Percentiles rank a stretch among this genome's conserved stretches.
Evolutionary conservation across 148 eudicot genomes (phyloP).

Genomic region (Selenicereus undatus): DNA sequence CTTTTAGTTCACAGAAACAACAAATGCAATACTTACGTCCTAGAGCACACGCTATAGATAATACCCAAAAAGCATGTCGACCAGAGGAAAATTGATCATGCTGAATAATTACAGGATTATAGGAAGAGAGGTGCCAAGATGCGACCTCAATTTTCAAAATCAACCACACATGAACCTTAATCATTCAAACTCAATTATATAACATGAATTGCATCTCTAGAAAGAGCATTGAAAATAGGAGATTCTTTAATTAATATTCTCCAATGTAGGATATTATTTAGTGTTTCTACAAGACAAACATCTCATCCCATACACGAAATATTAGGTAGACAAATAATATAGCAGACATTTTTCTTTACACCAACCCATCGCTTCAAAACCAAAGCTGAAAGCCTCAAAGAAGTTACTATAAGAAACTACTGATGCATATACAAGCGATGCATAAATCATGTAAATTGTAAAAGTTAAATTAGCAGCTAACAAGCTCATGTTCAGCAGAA

Average conservation of each 20-base stretch:
- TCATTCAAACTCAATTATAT: background rate
- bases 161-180: background rate
- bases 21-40: background rate
- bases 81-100: too few relatives aligned
- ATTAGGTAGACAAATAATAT: background rate
- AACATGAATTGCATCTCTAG: background rate
- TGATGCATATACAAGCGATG: background rate
- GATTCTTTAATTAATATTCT: background rate
- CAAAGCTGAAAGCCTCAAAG: background rate
- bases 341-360: background rate
- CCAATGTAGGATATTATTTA: background rate
- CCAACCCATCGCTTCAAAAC: constrained; percentile 5
- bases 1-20: background rate
- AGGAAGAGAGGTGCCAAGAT: background rate
- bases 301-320: background rate
- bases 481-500: background rate
- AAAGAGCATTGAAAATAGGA: background rate
- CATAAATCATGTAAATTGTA: background rate
- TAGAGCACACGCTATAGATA: background rate
- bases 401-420: background rate
- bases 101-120: background rate
- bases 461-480: background rate
- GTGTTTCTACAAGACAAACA: background rate
- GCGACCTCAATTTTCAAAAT: background rate
- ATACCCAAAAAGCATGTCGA: background rate